Percentiles rank a stretch among this genome's conserved stretches.
These are phyloP conservation scores for Betula pendula DNA, from an alignment of 306 rosid genomes.

Conservation along the genomic window DNA sequence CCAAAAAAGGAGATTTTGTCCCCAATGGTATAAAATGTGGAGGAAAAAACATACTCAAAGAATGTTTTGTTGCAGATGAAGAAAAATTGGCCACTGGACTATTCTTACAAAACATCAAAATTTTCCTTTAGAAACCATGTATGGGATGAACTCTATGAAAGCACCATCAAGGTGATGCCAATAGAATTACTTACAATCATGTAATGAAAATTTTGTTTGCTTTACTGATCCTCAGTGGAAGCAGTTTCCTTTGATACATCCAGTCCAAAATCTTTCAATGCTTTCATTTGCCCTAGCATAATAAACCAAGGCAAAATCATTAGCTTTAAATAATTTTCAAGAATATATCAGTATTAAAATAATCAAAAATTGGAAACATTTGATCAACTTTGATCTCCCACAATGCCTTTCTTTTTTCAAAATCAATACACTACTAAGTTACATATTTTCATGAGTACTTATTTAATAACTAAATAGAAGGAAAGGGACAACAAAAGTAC, in stretches of 20 bases:
- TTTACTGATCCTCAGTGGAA: constrained; percentile 71
- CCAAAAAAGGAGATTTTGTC: too few relatives aligned
- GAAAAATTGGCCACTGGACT: not conserved
- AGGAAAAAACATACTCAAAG: not conserved
- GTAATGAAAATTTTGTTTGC: constrained; percentile 70
- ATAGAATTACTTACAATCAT: constrained; percentile 56
- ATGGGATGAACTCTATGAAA: not conserved
- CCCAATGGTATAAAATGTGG: not conserved
- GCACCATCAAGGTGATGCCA: not conserved
- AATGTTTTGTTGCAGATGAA: constrained; percentile 1
- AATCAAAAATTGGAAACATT: not conserved
- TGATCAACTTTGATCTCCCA: not conserved
- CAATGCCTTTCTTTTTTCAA: not conserved
- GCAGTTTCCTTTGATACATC: constrained; percentile 90
- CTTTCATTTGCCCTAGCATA: constrained; percentile 68
- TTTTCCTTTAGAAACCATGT: not conserved
- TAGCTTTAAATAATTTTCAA: constrained; percentile 20
- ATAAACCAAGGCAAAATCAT: constrained; percentile 25
- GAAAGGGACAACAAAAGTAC: not conserved
- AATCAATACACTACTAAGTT: not conserved
- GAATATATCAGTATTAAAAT: not conserved
- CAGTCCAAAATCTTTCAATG: constrained; percentile 85
- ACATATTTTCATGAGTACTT: not conserved
- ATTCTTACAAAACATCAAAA: not conserved
- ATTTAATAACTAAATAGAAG: not conserved